Base-by-base conservation (phyloP, 73 alveolate species). In the Diophrys appendiculata region DNA sequence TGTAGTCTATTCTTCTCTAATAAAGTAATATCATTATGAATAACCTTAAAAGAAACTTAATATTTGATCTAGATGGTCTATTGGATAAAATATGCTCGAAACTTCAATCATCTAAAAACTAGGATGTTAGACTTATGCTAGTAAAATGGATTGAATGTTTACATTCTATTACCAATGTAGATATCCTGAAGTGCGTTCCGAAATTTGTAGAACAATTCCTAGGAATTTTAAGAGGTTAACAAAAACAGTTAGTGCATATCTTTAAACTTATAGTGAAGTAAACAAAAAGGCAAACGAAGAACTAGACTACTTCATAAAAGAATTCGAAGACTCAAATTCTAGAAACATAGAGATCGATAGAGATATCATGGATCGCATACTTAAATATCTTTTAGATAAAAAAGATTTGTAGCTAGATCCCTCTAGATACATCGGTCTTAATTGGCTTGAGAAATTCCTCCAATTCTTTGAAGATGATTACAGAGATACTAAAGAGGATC, bases 71-170 rank as follows among this genome's bases (percentile, higher is more conserved):
- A 31, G 93, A 86, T 31, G 56, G 75, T 31, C 77, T 86, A 0
- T 32, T 86, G 0, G 82, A 86, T 67, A 78, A 65, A 25, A 86
- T 86, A 5, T 78, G 83, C 53, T 30, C 68, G 29, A 86, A 86
- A 67, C 69, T 86, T 8, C 27, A 69, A 3, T 18, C 52, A 22
- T 34, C 89, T 24, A 78, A 72, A 32, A 86, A 77, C 65, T 80
- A 65, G 33, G 93, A 86, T 33, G 87, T 73, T 28, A 34, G 77
- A 23, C 33, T 86, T 3, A 78, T 86, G 52, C 64, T 86, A 2
- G 73, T 86, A 24, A 86, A 74, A 35, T 86, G 93, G 93, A 72
- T 86, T 1, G 93, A 86, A 54, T 70, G 75, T 1, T 84, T 86
- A 3, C 78, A 79, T 52, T 86, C 93, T 2, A 86, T 86, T 32